Conservation (phyloP, 371 early-diverging fungal genomes). For the Mortierella sp. region DNA sequence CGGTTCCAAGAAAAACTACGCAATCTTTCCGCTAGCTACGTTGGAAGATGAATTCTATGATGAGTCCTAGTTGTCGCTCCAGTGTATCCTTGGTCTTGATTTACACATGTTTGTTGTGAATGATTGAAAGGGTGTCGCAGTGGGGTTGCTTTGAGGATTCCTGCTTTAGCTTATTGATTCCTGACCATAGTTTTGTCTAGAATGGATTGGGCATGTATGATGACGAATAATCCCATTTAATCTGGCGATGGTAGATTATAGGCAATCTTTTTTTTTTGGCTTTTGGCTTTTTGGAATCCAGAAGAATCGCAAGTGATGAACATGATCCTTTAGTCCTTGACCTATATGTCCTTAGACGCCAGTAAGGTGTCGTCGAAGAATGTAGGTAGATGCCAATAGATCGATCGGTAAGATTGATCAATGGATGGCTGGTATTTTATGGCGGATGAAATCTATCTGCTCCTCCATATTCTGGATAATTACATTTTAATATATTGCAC, state of each 20-base stretch:
- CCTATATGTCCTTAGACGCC: too few species aligned
- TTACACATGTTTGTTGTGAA: neutral
- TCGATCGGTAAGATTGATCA: slow-evolving; percentile 24
- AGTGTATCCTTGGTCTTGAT: neutral
- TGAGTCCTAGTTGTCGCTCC: neutral
- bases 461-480: slow-evolving; percentile 11
- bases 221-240: too few species aligned
- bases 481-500: slow-evolving; percentile 44
- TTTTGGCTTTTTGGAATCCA: neutral
- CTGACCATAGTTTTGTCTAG: neutral
- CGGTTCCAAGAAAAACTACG: neutral
- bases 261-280: too few species aligned
- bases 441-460: slow-evolving; percentile 23
- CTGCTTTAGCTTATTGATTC: neutral
- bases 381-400: slow-evolving; percentile 1
- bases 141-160: neutral
- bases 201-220: too few species aligned
- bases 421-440: slow-evolving; percentile 12
- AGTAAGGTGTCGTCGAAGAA: neutral
- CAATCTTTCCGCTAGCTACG: neutral
- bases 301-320: neutral
- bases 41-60: neutral
- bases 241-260: too few species aligned
- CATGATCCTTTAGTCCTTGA: neutral
- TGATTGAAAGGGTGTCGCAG: neutral